phyloP scores from a whole-genome alignment of 2,329 filamentous ascomycete genomes.

The Emergomyces pasteurianus region DNA sequence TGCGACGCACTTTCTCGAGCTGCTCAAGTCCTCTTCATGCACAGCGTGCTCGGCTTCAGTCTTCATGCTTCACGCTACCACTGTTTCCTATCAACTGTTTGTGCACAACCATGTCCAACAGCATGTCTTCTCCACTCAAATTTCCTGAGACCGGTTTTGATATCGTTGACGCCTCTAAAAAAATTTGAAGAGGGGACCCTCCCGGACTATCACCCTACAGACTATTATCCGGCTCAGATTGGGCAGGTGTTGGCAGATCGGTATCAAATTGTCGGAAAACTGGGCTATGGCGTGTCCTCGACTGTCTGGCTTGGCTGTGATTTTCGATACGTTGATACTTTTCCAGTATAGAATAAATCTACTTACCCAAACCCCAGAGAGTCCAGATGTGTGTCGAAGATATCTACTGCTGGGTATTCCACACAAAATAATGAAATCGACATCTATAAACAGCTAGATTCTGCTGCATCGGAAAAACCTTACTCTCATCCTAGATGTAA shows the following conservation, averaged over 20 bases:
- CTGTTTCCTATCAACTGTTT: not conserved
- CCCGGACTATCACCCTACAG: conserved; percentile 6
- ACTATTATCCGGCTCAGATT: conserved; percentile 9
- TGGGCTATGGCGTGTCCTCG: conserved; percentile 15
- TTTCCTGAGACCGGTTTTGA: conserved; percentile 4
- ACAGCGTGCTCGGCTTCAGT: not conserved
- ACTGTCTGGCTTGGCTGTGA: conserved; percentile 16
- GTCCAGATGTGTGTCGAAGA: not conserved
- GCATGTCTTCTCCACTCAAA: not conserved
- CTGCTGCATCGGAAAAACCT: not conserved
- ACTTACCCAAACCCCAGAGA: not conserved
- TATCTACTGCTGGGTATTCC: conserved; percentile 3
- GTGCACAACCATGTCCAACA: not conserved
- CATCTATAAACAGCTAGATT: conserved; percentile 13
- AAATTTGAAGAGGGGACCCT: conserved; percentile 10
- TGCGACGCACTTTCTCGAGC: not conserved
- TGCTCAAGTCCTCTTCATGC: not conserved
- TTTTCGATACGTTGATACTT: conserved; percentile 4
- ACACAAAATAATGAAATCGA: conserved; percentile 8
- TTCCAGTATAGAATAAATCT: not conserved
- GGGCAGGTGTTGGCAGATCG: conserved; percentile 7
- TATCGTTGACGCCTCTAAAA: not conserved
- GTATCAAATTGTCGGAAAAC: conserved; percentile 14
- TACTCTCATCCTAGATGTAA: conserved; percentile 1
- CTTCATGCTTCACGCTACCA: not conserved